These are phyloP conservation scores for Penicillium sp. DNA, from an alignment of 2,329 filamentous ascomycete species.

Conservation along the genomic window DNA sequence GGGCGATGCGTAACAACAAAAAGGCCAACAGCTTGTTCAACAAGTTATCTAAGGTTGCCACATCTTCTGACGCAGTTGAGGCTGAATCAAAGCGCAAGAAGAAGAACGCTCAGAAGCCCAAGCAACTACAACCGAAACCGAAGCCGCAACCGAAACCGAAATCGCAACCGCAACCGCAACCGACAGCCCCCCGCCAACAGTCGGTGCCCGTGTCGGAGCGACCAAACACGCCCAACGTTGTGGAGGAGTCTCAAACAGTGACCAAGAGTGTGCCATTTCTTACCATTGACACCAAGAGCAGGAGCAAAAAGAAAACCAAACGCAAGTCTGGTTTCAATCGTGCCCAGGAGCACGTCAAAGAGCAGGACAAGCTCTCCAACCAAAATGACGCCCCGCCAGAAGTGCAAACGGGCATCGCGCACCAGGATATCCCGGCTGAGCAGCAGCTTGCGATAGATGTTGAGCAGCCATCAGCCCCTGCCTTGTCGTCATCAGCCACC, in stretches of 20 bases:
- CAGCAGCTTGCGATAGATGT: background rate
- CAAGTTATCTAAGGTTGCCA: background rate
- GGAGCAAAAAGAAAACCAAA: background rate
- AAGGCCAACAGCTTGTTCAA: background rate
- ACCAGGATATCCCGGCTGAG: background rate
- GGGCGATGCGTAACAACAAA: background rate
- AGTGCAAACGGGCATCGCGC: background rate
- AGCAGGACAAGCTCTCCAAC: background rate
- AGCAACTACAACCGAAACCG: too few relatives aligned
- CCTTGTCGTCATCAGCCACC: background rate
- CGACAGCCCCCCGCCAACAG: background rate
- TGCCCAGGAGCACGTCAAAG: background rate
- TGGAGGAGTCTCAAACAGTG: background rate
- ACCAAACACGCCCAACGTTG: background rate
- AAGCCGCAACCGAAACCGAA: too few relatives aligned
- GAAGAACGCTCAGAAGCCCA: background rate
- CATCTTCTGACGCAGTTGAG: background rate
- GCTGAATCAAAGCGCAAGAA: background rate
- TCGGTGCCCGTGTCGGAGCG: background rate
- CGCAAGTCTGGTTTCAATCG: background rate
- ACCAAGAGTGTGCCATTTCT: background rate
- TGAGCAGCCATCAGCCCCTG: background rate
- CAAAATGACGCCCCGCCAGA: background rate
- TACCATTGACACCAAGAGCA: background rate
- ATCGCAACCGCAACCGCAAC: too few relatives aligned